phyloP scores from a whole-genome alignment of 352 stramenopile species.

The Phytophthora macrochlamydospora region DNA sequence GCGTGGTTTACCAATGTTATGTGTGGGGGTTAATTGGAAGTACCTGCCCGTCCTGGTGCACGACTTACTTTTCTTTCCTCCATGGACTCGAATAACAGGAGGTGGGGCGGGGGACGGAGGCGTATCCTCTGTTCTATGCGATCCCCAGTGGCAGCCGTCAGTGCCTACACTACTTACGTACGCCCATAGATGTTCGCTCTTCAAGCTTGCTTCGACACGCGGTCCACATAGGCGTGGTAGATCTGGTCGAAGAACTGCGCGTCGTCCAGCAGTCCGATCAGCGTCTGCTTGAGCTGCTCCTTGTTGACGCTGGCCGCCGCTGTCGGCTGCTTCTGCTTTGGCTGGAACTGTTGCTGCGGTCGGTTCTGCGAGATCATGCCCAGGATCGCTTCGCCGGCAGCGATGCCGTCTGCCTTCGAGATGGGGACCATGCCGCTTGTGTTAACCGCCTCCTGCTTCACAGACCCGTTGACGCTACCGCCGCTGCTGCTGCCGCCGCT shows the following conservation, averaged over 20 bases:
- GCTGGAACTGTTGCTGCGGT: slow-evolving; percentile 24
- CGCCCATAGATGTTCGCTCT: slow-evolving; percentile 3
- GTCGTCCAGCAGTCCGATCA: slow-evolving; percentile 82
- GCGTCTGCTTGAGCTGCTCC: slow-evolving; percentile 86
- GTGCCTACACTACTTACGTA: slow-evolving; percentile 36
- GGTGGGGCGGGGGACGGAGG: slow-evolving; percentile 5
- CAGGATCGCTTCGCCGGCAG: slow-evolving; percentile 81
- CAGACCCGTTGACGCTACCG: slow-evolving; percentile 23
- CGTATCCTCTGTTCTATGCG: slow-evolving; percentile 33
- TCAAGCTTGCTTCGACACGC: slow-evolving; percentile 49
- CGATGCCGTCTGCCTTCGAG: slow-evolving; percentile 80
- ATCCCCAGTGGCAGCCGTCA: slow-evolving; percentile 26
- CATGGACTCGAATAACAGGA: slow-evolving; percentile 7
- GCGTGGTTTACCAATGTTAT: slow-evolving; percentile 29
- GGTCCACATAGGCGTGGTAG: slow-evolving; percentile 84
- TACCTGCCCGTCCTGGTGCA: slow-evolving; percentile 14
- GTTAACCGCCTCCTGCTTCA: slow-evolving; percentile 31
- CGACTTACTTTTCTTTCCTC: not conserved
- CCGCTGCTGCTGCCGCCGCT: slow-evolving; percentile 28
- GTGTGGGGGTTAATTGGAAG: slow-evolving; percentile 22
- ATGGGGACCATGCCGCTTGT: slow-evolving; percentile 63
- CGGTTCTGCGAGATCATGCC: slow-evolving; percentile 76
- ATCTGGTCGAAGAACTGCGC: slow-evolving; percentile 89
- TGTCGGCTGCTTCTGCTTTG: slow-evolving; percentile 36
- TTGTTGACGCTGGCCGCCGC: slow-evolving; percentile 61